Base-by-base conservation (phyloP, 2,329 filamentous ascomycete species). In the Botryosphaeria agaves region DNA sequence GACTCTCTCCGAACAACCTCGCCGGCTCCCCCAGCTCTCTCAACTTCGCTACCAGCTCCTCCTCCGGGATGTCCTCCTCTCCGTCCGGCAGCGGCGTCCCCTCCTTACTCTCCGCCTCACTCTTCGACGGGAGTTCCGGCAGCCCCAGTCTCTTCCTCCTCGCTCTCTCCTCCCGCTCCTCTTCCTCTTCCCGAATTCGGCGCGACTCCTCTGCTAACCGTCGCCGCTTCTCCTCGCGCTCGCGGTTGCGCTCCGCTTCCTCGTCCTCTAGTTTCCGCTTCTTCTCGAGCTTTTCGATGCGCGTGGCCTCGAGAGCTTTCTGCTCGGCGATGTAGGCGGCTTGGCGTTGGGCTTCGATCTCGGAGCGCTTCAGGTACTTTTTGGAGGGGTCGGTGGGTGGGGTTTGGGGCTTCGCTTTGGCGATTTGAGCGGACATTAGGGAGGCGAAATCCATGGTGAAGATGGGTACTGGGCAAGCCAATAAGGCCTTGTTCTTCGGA, bases 181-280 rank as follows among this genome's bases (percentile, higher is more conserved):
- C 82, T 38, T 76, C 69, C 38, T 80, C 76, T 47, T 87, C 76
- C 24, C 75, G 64, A 38, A 72, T 63, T 38, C 58, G 59, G 31
- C 69, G 66, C 29, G 78, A 82, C 45, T 93, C 82, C 38, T 92
- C 83, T 0, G 84, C 87, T 3, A 98, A 62, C 36, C 67, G 67
- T 35, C 70, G 69, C 32, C 77, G 74, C 62, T 94, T 94, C 46
- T 89, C 82, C 38, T 92, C 81, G 9, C 84, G 71, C 17, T 63
- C 61, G 8, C 63, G 68, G 39, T 71, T 69, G 39, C 77, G 75
- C 15, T 72, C 68, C 2, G 74, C 73, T 33, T 80, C 78, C 16
- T 93, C 85, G 20, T 93, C 85, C 32, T 95, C 87, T 15, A 73
- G 69, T 53, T 91, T 89, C 41, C 87, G 80, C 58, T 95, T 95